Percentiles rank a stretch among this genome's conserved stretches.
These are phyloP conservation scores for Trametes maxima DNA, from an alignment of 768 basidiomycete genomes.

Conservation along the genomic window DNA sequence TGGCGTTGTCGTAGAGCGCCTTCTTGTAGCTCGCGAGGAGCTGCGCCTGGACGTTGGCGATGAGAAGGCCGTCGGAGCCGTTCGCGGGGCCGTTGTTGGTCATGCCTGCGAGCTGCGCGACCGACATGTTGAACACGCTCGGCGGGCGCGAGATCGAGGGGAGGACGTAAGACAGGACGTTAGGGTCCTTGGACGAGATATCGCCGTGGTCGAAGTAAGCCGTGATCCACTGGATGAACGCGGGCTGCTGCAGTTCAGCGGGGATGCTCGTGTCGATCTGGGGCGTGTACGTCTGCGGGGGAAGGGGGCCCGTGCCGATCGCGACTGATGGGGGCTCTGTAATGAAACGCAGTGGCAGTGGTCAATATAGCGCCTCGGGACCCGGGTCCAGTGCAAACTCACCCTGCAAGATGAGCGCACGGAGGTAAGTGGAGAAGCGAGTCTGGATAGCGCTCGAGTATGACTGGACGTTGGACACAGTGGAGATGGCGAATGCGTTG, in stretches of 20 bases:
- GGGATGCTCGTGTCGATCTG: constrained; percentile 32
- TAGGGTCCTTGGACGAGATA: constrained; percentile 28
- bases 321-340: constrained; percentile 34
- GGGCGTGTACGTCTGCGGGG: constrained; percentile 31
- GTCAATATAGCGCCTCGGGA: not conserved
- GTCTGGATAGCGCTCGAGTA: not conserved
- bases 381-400: not conserved
- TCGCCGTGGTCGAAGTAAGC: constrained; percentile 39
- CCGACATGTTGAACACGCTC: constrained; percentile 31
- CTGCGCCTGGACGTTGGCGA: constrained; percentile 23
- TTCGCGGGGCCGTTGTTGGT: constrained; percentile 14
- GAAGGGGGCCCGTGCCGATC: constrained; percentile 30
- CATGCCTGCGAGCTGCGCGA: constrained; percentile 18
- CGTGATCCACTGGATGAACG: constrained; percentile 35
- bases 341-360: not conserved
- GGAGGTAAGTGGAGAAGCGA: not conserved
- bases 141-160: constrained; percentile 27
- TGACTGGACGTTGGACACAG: constrained; percentile 2
- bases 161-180: constrained; percentile 31
- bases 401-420: constrained; percentile 12
- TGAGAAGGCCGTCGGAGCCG: constrained; percentile 24
- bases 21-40: constrained; percentile 28
- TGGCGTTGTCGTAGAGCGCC: constrained; percentile 11
- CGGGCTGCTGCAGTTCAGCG: constrained; percentile 19
- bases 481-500: not conserved